Evolutionary conservation across 2,329 filamentous ascomycete genomes (phyloP), one percentile per base, ranked within the genome.

Genomic region (Phaeosphaeria sp.): DNA sequence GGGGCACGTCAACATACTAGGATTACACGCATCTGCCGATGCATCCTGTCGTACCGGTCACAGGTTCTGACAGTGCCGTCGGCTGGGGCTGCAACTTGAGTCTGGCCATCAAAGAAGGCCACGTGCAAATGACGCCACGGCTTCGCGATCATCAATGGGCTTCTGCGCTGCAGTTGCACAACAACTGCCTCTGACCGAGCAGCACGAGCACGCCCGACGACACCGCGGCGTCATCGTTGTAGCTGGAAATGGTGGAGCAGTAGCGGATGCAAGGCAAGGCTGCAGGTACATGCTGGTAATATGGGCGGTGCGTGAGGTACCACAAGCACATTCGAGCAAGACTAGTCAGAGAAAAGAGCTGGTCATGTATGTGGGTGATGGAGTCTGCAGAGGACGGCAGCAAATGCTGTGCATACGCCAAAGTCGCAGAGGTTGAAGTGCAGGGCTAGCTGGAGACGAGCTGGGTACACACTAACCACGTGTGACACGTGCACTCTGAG

Each of bases 31-130:
- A 49, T 49, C 47, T 49, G 27, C 27, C 47, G 47, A 39, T 46
- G 18, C 47, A 36, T 49, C 15, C 47, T 49, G 27, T 49, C 47
- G 20, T 49, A 49, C 47, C 47, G 47, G 33, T 49, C 17, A 25
- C 43, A 47, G n/a, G 23, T 47, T 13, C 30, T 47, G 43, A 46
- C 43, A 46, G 43, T 25, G 43, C 43, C 46, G 23, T 47, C 15
- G 46, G 30, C 22, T 15, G 46, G n/a, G 22, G n/a, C 30, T 15
- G 21, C 46, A 47, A 47, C 46, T 23, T 47, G 46, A 15, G 18
- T 15, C 17, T n/a, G 44, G 44, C 22, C 6, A 46, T 36, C 21
- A 46, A 21, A 30, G 10, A 15, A 21, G 46, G 18, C 17, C 23
- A 10, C 23, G 46, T 21, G 22, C 46, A 23, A 30, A 23, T 1